These are phyloP conservation scores for Pseudevernia furfuracea DNA, from an alignment of 495 filamentous ascomycete species.

Conservation along the genomic window DNA sequence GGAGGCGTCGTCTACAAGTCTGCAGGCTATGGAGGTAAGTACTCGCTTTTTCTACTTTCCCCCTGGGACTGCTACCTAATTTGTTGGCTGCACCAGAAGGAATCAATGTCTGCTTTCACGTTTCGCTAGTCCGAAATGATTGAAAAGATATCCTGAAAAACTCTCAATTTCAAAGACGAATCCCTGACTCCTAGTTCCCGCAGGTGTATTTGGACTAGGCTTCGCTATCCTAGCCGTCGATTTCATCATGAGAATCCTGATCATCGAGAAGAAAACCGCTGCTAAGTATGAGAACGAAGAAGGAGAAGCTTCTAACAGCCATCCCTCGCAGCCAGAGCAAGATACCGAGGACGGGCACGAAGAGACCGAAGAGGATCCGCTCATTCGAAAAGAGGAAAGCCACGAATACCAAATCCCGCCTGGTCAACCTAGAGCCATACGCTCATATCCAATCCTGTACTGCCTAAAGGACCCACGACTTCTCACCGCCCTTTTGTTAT, in stretches of 20 bases:
- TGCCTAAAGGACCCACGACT: conserved; percentile 39
- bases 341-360: conserved; percentile 20
- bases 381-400: conserved; percentile 32
- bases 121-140: background rate
- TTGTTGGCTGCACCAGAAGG: background rate
- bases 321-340: conserved; percentile 15
- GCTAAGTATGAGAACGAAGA: conserved; percentile 22
- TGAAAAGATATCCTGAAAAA: background rate
- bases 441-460: conserved; percentile 40
- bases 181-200: background rate
- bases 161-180: background rate
- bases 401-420: conserved; percentile 35
- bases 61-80: background rate
- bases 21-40: conserved; percentile 39
- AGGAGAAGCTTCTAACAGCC: conserved; percentile 14
- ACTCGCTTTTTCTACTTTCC: background rate
- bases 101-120: background rate
- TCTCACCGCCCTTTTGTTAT: conserved; percentile 39
- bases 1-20: conserved; percentile 55
- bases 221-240: conserved; percentile 52
- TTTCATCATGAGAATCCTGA: conserved; percentile 52
- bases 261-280: conserved; percentile 55
- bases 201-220: conserved; percentile 53
- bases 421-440: conserved; percentile 30
- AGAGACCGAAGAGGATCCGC: conserved; percentile 31